phyloP scores from a whole-genome alignment of 1,139 yeast species.

The Candida tetrigidarum region DNA sequence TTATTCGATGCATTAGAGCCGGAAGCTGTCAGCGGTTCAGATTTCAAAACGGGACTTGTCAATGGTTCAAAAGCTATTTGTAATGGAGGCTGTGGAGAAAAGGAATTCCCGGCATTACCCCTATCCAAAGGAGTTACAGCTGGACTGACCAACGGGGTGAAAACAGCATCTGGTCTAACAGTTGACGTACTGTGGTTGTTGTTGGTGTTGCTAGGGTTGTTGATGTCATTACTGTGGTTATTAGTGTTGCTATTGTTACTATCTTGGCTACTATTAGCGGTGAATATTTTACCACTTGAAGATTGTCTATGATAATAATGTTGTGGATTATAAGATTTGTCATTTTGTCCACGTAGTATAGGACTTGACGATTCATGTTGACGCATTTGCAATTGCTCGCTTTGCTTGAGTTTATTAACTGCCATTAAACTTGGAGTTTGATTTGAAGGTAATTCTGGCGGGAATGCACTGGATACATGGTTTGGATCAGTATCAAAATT shows the following conservation, averaged over 20 bases:
- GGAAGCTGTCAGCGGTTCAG: conserved; percentile 29
- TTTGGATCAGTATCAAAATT: conserved; percentile 21
- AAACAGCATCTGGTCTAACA: conserved; percentile 53
- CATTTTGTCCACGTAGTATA: conserved; percentile 49
- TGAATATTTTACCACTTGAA: conserved; percentile 13
- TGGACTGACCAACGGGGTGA: conserved; percentile 79
- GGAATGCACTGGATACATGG: conserved; percentile 37
- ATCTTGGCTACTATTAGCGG: not conserved
- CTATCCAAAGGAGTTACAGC: conserved; percentile 67
- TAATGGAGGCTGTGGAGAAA: conserved; percentile 29
- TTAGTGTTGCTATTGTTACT: conserved; percentile 7
- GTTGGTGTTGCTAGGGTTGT: conserved; percentile 5
- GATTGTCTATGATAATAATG: conserved; percentile 44
- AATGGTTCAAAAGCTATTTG: conserved; percentile 49
- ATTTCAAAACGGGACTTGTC: conserved; percentile 70
- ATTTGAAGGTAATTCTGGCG: conserved; percentile 32
- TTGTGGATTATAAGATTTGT: conserved; percentile 46
- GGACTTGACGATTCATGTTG: conserved; percentile 30
- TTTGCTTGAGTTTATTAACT: conserved; percentile 20
- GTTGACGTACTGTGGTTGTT: conserved; percentile 19
- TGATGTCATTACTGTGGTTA: conserved; percentile 24
- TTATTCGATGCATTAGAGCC: not conserved
- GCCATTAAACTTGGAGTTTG: conserved; percentile 34
- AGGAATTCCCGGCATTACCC: conserved; percentile 16
- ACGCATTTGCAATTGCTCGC: conserved; percentile 4